These are phyloP conservation scores for Aurifilum marmelostoma DNA, from an alignment of 2,329 filamentous ascomycete species.

Conservation along the genomic window DNA sequence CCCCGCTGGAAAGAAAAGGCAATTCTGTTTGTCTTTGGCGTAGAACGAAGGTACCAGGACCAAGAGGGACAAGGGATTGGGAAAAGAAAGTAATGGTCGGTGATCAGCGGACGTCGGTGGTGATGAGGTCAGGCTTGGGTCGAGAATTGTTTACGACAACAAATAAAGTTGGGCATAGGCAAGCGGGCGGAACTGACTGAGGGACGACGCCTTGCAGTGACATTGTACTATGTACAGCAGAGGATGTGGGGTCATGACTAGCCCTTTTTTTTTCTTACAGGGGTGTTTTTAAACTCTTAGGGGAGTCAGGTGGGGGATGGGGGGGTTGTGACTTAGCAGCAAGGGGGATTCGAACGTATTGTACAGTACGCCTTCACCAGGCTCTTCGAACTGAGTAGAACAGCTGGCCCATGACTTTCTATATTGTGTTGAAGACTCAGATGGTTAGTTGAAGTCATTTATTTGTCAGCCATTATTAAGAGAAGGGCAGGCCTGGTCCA, in stretches of 20 bases:
- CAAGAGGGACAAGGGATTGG: background rate
- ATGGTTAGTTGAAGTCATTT: background rate
- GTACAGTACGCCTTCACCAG: background rate
- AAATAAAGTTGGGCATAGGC: background rate
- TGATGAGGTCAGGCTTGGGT: slow-evolving; percentile 11
- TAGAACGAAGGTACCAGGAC: background rate
- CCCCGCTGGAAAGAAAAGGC: background rate
- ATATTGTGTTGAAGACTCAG: background rate
- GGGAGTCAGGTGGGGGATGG: background rate
- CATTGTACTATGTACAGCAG: background rate
- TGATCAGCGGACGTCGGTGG: background rate
- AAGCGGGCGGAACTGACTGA: background rate
- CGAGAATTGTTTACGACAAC: slow-evolving; percentile 16
- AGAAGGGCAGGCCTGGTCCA: background rate
- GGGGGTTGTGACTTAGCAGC: background rate
- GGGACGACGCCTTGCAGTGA: background rate
- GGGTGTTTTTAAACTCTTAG: background rate
- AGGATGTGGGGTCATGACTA: slow-evolving; percentile 9
- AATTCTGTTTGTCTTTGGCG: background rate
- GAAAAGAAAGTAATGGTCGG: background rate
- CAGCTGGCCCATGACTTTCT: slow-evolving; percentile 15
- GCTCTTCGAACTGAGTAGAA: slow-evolving; percentile 1
- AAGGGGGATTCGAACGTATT: background rate
- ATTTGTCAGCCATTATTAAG: too few species aligned
- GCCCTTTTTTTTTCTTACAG: background rate